Conservation (phyloP, 116 monocot species). For the Trichopus zeylanicus region DNA sequence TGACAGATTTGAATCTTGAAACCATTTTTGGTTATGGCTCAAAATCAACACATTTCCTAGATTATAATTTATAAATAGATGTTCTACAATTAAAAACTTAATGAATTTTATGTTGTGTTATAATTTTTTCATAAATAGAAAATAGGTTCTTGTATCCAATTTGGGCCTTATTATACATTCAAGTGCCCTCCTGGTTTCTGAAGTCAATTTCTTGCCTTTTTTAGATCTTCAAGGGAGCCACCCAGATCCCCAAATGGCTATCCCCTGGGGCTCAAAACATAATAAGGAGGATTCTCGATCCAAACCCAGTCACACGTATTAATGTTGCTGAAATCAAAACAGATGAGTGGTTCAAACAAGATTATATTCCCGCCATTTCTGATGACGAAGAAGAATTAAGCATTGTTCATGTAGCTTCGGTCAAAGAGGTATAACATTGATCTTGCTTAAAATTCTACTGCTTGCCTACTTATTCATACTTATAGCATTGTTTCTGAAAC, state of each 20-base stretch:
- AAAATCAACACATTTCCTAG: no score
- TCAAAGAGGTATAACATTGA: constrained; percentile 32
- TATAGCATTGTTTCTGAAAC: background rate
- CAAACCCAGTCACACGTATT: constrained; percentile 40
- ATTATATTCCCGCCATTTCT: constrained; percentile 28
- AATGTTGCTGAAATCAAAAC: constrained; percentile 35
- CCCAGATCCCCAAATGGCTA: constrained; percentile 40
- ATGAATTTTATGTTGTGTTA: no score
- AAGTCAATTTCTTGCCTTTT: constrained; percentile 17
- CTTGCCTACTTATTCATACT: background rate
- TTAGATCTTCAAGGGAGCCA: constrained; percentile 65
- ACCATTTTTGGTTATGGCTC: no score
- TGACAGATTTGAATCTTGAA: no score
- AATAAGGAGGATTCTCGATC: constrained; percentile 55
- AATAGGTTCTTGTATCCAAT: no score
- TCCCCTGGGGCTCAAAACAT: constrained; percentile 37
- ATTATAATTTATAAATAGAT: no score
- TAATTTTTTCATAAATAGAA: no score
- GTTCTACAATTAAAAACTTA: no score
- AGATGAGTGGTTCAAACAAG: constrained; percentile 49
- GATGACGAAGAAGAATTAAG: constrained; percentile 28
- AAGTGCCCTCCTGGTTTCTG: no score
- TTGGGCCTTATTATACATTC: no score
- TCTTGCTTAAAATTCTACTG: background rate
- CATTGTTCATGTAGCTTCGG: constrained; percentile 14